phyloP scores from a whole-genome alignment of 306 rosid species.

The Ormosia semicastrata region DNA sequence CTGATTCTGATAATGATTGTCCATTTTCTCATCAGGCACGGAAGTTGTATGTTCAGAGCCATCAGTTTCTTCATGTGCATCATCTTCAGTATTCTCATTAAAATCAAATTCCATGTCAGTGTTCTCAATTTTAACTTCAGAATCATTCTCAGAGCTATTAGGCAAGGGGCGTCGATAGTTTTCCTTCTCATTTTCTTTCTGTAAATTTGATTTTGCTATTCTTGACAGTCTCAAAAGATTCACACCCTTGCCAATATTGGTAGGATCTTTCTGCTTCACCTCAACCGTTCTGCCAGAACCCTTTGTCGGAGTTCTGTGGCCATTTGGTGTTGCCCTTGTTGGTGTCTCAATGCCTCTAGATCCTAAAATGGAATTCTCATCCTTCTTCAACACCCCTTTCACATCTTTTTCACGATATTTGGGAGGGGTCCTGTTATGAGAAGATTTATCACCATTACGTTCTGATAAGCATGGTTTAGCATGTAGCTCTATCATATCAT shows the following conservation, averaged over 20 bases:
- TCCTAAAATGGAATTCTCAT: slow-evolving; percentile 64
- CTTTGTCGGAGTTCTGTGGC: slow-evolving; percentile 70
- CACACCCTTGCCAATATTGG: slow-evolving; percentile 60
- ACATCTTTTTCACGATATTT: slow-evolving; percentile 74
- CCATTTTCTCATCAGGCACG: slow-evolving; percentile 49
- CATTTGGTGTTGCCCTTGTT: slow-evolving; percentile 64
- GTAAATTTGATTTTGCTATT: slow-evolving; percentile 84
- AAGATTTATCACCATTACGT: slow-evolving; percentile 76
- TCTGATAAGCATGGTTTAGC: slow-evolving; percentile 73
- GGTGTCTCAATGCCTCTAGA: slow-evolving; percentile 69
- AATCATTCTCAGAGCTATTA: slow-evolving; percentile 63
- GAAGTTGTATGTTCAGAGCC: slow-evolving; percentile 53
- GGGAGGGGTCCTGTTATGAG: slow-evolving; percentile 76
- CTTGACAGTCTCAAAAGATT: slow-evolving; percentile 91
- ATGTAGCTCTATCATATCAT: slow-evolving; percentile 66
- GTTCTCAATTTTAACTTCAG: slow-evolving; percentile 95
- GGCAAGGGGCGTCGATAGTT: slow-evolving; percentile 86
- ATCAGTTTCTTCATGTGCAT: slow-evolving; percentile 74
- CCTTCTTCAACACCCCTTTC: slow-evolving; percentile 65
- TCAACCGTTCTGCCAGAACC: slow-evolving; percentile 64
- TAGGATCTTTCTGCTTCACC: slow-evolving; percentile 62
- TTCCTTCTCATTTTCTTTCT: slow-evolving; percentile 96
- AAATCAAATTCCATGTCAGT: slow-evolving; percentile 98
- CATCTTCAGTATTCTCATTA: slow-evolving; percentile 85
- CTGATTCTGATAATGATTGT: slow-evolving; percentile 41